Evolutionary conservation across 2,329 filamentous ascomycete species (phyloP), one percentile per base, ranked within the genome.

Genomic region (Monosporascus sp.): DNA sequence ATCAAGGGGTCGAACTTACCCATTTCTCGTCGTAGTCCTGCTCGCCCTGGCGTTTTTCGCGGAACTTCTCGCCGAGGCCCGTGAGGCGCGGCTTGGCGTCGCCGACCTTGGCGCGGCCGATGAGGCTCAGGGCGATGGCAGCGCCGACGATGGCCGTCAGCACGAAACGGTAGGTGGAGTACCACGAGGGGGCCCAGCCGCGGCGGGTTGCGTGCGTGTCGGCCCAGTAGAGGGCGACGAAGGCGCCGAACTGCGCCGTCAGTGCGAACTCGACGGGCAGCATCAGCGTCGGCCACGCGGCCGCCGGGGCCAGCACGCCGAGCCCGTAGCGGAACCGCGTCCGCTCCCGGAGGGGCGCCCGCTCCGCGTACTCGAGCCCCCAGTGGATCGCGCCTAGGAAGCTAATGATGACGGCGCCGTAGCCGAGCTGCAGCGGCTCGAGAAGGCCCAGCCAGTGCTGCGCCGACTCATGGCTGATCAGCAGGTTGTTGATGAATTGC

Each of bases 341-440:
- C 53, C 88, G 85, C 56, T 80, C 62, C 0, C 47, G 62, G 63
- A 65, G 82, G 71, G 70, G 85, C 74, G 69, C 78, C 85, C 73
- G 87, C 75, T 81, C 80, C 49, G 88, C 88, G 69, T 87, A 95
- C 72, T 96, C 91, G 18, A 96, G 78, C 52, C 92, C 92, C 93
- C 82, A 97, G 72, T 97, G 93, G 64, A 96, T 85, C 37, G 92
- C 92, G 45, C 93, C 93, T 1, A 97, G 82, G 78, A 96, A 97
- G 27, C 91, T 96, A 63, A 96, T 88, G 63, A 96, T 94, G 53
- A 95, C 84, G 47, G 92, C 93, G 52, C 93, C 92, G 63, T 95
- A 96, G 54, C 90, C 92, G 51, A 97, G 81, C 71, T 97, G 93
- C 50, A 97, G 74, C 14, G 91, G 91, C 73, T 96, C 91, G 31